These are phyloP conservation scores for Auriscalpium microsporum DNA, from an alignment of 768 basidiomycete genomes.

Conservation along the genomic window DNA sequence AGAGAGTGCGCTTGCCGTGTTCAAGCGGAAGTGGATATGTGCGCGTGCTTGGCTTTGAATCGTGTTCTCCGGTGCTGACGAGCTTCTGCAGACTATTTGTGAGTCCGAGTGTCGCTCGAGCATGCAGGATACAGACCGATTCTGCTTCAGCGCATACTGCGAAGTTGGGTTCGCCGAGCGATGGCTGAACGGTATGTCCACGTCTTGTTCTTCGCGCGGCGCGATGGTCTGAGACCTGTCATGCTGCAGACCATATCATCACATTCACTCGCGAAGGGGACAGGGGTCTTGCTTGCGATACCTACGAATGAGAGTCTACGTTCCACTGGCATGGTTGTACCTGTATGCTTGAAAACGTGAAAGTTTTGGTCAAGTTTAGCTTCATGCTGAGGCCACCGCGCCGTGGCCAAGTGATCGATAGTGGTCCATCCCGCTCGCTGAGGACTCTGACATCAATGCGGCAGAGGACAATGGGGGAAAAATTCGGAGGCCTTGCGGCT, in stretches of 20 bases:
- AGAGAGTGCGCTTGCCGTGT: constrained; percentile 56
- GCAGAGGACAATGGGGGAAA: too few species aligned
- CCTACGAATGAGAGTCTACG: constrained; percentile 16
- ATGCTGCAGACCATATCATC: constrained; percentile 49
- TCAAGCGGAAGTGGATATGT: constrained; percentile 71
- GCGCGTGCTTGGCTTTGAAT: constrained; percentile 19
- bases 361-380: too few species aligned
- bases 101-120: constrained; percentile 19
- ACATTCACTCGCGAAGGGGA: constrained; percentile 60
- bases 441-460: too few species aligned
- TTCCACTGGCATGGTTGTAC: neutral
- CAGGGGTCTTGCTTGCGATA: constrained; percentile 45
- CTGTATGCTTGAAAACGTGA: too few species aligned
- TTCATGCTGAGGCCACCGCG: too few species aligned
- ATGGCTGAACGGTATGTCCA: constrained; percentile 45
- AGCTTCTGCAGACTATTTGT: constrained; percentile 38
- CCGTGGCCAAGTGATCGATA: too few species aligned
- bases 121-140: neutral
- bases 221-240: neutral
- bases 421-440: too few species aligned
- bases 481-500: too few species aligned
- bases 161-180: constrained; percentile 67
- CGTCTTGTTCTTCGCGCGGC: constrained; percentile 1
- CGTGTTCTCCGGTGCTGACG: constrained; percentile 10
- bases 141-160: constrained; percentile 47